Evolutionary conservation across 2,329 filamentous ascomycete genomes (phyloP), one percentile per base, ranked within the genome.

Genomic region (Aspergillus pseudoterreus): DNA sequence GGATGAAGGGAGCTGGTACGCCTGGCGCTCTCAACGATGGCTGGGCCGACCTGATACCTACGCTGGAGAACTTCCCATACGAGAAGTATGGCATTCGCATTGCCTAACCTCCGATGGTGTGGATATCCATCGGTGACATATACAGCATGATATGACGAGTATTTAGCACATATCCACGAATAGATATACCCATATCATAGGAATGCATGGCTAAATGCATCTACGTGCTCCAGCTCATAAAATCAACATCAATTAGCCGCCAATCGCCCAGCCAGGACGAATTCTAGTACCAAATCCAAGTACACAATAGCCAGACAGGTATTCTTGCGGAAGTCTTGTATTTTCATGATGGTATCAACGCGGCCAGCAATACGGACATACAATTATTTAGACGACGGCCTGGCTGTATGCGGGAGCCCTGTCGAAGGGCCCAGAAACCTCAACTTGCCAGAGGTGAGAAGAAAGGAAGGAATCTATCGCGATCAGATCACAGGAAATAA

Each of bases 401-500:
- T 52, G 55, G 54, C 60, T 64, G 57, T 60, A 66, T 65, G 59
- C 57, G 61, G 55, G 52, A 60, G 60, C 62, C 62, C 62, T 55
- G 49, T 58, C 58, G 52, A 61, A 61, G 58, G 60, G 58, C 57
- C 49, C 33, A 43, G 57, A 36, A 53, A 53, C 49, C 57, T 56
- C 54, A 56, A 42, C 53, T 59, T 53, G 49, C 53, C 54, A 54
- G 56, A 53, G 56, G 55, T 52, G 51, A 57, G 49, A 51, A 55
- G 57, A 55, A 53, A 60, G 58, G 59, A 58, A 58, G 55, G 61
- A 38, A 38, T 67, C 63, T 67, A 68, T 66, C 64, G 63, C 61
- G 64, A 64, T 63, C 62, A 63, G 62, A 68, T 71, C 66, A 99
- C 73, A 97, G 87, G 88, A 99, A 99, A 81, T 99, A 99, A 75